Conservation (phyloP, 345 rosid species). For the Moricandia arvensis region DNA sequence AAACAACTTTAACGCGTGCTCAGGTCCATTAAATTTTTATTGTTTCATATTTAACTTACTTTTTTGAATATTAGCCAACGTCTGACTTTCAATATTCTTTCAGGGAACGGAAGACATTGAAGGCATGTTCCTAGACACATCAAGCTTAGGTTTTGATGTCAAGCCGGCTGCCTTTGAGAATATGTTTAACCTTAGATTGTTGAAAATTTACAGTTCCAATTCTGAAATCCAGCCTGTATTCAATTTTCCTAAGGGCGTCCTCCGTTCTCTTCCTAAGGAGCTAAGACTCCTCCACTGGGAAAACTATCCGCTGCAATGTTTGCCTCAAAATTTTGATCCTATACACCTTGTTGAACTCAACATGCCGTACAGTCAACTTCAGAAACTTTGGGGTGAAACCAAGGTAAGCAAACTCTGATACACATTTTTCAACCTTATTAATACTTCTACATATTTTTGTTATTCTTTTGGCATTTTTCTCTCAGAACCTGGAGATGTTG, state of each 20-base stretch:
- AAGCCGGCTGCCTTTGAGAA: neutral
- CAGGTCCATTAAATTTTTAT: neutral
- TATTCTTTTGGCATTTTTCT: neutral
- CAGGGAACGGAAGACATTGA: conserved; percentile 28
- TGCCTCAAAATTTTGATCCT: conserved; percentile 3
- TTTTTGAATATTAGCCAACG: too few relatives aligned
- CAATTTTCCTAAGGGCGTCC: neutral
- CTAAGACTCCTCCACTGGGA: conserved; percentile 35
- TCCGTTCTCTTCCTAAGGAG: conserved; percentile 2
- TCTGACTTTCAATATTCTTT: neutral
- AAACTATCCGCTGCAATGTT: neutral
- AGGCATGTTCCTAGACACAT: conserved; percentile 15
- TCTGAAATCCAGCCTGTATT: neutral
- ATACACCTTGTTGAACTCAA: conserved; percentile 25
- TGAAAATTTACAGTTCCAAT: neutral
- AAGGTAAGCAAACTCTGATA: conserved; percentile 15
- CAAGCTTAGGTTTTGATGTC: neutral
- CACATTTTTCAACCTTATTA: neutral
- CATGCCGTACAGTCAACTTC: conserved; percentile 4
- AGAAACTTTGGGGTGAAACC: conserved; percentile 25
- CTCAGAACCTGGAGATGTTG: conserved; percentile 10
- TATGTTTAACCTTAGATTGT: conserved; percentile 19
- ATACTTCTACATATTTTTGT: neutral
- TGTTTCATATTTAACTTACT: too few relatives aligned
- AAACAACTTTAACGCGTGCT: too few relatives aligned